Percentiles rank a stretch among this genome's conserved stretches.
These are phyloP conservation scores for Piloderma croceum DNA, from an alignment of 768 basidiomycete genomes.

Conservation along the genomic window DNA sequence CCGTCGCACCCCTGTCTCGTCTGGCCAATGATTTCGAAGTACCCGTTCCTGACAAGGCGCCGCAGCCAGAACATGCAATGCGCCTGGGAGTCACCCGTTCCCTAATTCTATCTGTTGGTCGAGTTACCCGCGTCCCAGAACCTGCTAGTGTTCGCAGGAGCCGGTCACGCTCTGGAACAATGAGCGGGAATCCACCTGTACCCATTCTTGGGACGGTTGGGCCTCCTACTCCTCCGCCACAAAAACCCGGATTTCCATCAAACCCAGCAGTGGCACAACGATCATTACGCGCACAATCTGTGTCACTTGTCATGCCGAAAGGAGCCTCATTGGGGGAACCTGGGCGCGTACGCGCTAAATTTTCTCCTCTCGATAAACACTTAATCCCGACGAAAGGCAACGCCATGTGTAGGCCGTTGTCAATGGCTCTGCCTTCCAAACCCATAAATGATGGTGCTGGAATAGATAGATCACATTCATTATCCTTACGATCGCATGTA, in stretches of 20 bases:
- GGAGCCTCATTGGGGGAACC: constrained; percentile 2
- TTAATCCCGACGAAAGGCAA: not conserved
- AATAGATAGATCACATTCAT: constrained; percentile 8
- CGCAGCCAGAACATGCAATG: not conserved
- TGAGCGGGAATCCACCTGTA: too few relatives aligned
- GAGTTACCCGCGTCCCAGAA: not conserved
- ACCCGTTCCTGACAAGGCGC: not conserved
- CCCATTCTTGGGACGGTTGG: too few relatives aligned
- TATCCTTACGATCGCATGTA: constrained; percentile 3
- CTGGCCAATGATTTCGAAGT: not conserved
- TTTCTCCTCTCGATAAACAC: not conserved
- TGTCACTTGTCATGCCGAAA: not conserved
- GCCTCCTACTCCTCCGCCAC: too few relatives aligned
- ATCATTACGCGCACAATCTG: too few relatives aligned
- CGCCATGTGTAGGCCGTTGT: not conserved
- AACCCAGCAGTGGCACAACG: too few relatives aligned
- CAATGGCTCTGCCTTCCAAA: not conserved
- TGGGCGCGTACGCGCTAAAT: not conserved
- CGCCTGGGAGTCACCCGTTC: not conserved
- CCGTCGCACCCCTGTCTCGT: not conserved
- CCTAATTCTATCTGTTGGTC: not conserved
- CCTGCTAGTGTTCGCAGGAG: constrained; percentile 5
- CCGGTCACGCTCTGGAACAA: too few relatives aligned
- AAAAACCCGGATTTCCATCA: too few relatives aligned
- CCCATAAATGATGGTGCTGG: not conserved